A percentile compares a stretch with the other conserved stretches of the same genome.
Evolutionary conservation across 352 stramenopile genomes (phyloP).

Genomic region (Phytophthora niederhauseri): DNA sequence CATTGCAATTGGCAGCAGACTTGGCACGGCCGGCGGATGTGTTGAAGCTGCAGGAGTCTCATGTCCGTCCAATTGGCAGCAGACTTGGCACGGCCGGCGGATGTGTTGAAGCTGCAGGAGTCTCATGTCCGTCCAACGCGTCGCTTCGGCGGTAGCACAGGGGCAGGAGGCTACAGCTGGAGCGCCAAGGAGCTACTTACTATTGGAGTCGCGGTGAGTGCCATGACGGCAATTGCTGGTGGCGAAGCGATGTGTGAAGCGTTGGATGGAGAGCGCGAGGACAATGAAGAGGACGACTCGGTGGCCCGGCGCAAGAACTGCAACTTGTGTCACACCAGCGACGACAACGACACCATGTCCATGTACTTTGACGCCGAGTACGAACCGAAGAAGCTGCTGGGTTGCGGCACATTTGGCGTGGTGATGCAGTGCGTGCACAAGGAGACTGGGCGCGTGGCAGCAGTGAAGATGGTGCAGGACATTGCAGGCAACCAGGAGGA

Average conservation of each 20-base stretch:
- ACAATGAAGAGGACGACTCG: not conserved
- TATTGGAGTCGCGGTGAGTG: conserved; percentile 2
- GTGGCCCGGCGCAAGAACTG: conserved; percentile 5
- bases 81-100: not conserved
- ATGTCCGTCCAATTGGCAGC: not conserved
- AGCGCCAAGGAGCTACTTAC: conserved; percentile 1
- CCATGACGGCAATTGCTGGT: conserved; percentile 5
- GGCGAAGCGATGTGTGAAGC: conserved; percentile 21
- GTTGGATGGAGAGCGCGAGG: conserved; percentile 13
- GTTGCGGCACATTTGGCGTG: conserved; percentile 78
- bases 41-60: not conserved
- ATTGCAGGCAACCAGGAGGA: conserved; percentile 57
- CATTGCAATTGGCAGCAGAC: conserved; percentile 9
- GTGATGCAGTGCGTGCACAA: conserved; percentile 86
- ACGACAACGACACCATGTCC: conserved; percentile 25
- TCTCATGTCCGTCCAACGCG: conserved; percentile 1
- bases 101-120: not conserved
- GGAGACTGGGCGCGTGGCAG: conserved; percentile 56
- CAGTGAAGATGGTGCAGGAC: conserved; percentile 84
- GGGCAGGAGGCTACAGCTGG: not conserved
- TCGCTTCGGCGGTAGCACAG: conserved; percentile 7
- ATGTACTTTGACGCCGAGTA: conserved; percentile 73
- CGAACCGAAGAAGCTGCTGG: conserved; percentile 64
- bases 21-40: not conserved
- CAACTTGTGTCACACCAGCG: conserved; percentile 15